Percentiles rank a stretch among this genome's conserved stretches.
Conservation (phyloP, 768 basidiomycete species). For the Mrakia frigida region DNA sequence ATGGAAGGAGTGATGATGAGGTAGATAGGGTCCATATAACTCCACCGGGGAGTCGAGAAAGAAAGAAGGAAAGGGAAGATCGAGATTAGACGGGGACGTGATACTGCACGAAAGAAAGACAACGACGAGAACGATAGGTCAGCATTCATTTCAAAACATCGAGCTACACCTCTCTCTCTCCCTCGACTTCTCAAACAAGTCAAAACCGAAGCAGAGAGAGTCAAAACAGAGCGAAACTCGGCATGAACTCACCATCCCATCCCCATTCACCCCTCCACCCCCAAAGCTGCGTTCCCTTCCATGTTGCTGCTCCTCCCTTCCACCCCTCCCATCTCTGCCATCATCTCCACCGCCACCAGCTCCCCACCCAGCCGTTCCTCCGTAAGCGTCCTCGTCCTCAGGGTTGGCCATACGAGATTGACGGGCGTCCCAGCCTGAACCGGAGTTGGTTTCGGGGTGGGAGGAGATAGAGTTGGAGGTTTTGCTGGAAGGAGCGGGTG, state of each 20-base stretch:
- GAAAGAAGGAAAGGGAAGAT: no score
- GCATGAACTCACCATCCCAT: neutral
- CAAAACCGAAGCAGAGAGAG: neutral
- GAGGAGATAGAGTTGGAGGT: neutral
- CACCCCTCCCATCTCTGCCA: no score
- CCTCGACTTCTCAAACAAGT: no score
- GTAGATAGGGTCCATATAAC: no score
- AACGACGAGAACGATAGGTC: no score
- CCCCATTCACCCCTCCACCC: slow-evolving; percentile 7
- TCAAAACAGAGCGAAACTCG: no score
- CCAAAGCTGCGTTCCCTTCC: slow-evolving; percentile 3
- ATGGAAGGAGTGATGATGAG: no score
- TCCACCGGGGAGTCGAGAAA: no score
- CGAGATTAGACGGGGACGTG: neutral
- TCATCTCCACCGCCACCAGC: neutral
- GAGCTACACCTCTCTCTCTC: no score
- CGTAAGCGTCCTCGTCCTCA: neutral
- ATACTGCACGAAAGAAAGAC: neutral
- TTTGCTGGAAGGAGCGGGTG: neutral
- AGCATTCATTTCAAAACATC: no score
- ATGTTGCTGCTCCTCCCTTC: neutral
- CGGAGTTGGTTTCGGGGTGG: neutral
- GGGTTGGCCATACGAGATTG: neutral
- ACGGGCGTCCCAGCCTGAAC: slow-evolving; percentile 4
- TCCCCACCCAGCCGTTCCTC: neutral